phyloP scores from a whole-genome alignment of 2,329 filamentous ascomycete genomes.

The Akanthomyces uredinophilus region DNA sequence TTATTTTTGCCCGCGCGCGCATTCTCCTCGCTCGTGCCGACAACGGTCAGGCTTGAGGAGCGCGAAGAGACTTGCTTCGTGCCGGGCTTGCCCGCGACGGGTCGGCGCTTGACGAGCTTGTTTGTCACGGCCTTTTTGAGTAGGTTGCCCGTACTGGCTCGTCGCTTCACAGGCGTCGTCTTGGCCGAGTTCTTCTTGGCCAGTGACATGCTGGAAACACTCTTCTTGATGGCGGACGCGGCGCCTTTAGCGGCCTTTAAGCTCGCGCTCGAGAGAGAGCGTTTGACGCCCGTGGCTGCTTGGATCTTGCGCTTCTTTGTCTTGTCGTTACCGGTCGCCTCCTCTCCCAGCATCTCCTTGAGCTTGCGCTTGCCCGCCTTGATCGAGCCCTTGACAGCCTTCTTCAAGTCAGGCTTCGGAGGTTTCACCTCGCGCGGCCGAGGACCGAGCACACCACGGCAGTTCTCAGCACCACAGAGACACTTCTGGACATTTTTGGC shows the following conservation, averaged over 20 bases:
- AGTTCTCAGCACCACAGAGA: conserved; percentile 58
- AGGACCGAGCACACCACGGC: conserved; percentile 59
- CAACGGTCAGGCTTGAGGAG: conserved; percentile 21
- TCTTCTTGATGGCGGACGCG: conserved; percentile 32
- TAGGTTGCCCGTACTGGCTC: conserved; percentile 22
- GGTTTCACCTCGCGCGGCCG: conserved; percentile 53
- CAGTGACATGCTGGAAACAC: conserved; percentile 28
- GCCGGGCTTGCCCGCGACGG: background rate
- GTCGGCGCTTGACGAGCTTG: conserved; percentile 13
- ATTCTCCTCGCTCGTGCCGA: conserved; percentile 13
- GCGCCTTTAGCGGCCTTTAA: conserved; percentile 34
- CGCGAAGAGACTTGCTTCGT: conserved; percentile 14
- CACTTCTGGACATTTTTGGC: conserved; percentile 64
- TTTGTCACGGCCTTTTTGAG: conserved; percentile 27
- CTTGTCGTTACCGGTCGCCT: conserved; percentile 36
- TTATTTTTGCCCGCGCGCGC: conserved; percentile 14
- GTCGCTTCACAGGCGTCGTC: conserved; percentile 22
- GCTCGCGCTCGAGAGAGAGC: conserved; percentile 30
- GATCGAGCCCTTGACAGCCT: conserved; percentile 33
- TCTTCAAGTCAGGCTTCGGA: conserved; percentile 40
- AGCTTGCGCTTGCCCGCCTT: conserved; percentile 54
- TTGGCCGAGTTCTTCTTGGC: conserved; percentile 26
- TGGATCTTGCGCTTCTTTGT: conserved; percentile 42
- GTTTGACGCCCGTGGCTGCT: conserved; percentile 29
- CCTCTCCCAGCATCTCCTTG: conserved; percentile 45